A percentile compares a stretch with the other conserved stretches of the same genome.
phyloP scores from a whole-genome alignment of 805 yeast genomes.

The Candida montana region DNA sequence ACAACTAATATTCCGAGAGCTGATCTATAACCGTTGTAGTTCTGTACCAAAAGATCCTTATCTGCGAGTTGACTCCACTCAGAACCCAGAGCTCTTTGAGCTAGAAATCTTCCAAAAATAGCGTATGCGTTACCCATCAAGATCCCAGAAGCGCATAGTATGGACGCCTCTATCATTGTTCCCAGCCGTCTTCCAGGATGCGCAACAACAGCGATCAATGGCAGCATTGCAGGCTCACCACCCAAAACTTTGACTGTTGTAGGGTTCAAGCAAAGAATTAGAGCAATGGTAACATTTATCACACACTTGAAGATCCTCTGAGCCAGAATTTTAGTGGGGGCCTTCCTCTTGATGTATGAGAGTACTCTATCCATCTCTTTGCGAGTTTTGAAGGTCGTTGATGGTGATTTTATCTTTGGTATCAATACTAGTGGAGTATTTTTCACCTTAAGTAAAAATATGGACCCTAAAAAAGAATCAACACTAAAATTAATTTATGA shows the following conservation, averaged over 20 bases:
- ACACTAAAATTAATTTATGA: no score
- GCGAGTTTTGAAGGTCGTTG: no score
- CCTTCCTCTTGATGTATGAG: not conserved
- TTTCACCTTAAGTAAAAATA: no score
- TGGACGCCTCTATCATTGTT: slow-evolving; percentile 38
- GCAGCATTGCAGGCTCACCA: slow-evolving; percentile 38
- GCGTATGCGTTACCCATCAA: slow-evolving; percentile 39
- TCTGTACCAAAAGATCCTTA: slow-evolving; percentile 22
- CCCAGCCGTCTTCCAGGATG: slow-evolving; percentile 48
- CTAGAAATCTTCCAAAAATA: slow-evolving; percentile 36
- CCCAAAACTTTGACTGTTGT: slow-evolving; percentile 33
- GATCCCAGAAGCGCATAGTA: slow-evolving; percentile 37
- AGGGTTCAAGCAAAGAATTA: slow-evolving; percentile 36
- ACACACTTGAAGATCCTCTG: slow-evolving; percentile 35
- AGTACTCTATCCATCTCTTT: not conserved
- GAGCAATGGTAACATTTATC: slow-evolving; percentile 35
- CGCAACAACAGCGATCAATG: slow-evolving; percentile 40
- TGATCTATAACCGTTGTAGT: slow-evolving; percentile 31
- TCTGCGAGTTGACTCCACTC: slow-evolving; percentile 27
- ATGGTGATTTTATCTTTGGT: no score
- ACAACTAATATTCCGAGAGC: slow-evolving; percentile 41
- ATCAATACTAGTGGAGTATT: no score
- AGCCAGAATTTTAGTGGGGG: slow-evolving; percentile 27
- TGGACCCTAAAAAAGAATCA: no score
- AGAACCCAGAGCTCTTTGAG: slow-evolving; percentile 32